Conservation (phyloP, 805 yeast species). For the Sungouiozyma intestinalis region DNA sequence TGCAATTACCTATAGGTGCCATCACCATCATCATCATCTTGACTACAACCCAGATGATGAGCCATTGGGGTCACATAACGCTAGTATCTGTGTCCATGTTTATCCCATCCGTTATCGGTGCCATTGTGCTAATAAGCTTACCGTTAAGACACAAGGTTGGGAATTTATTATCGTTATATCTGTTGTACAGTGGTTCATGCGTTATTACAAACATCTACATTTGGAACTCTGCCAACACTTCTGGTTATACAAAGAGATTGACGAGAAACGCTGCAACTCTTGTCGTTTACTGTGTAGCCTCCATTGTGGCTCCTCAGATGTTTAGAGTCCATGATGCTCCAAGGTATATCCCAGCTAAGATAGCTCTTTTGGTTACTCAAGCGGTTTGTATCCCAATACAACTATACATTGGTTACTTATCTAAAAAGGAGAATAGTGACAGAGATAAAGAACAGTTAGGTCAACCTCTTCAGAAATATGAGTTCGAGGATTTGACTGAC, state of each 20-base stretch:
- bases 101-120: slow-evolving; percentile 41
- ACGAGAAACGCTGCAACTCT: slow-evolving; percentile 44
- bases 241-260: slow-evolving; percentile 50
- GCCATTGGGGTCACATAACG: slow-evolving; percentile 30
- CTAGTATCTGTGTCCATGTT: slow-evolving; percentile 31
- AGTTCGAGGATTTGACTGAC: slow-evolving; percentile 51
- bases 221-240: slow-evolving; percentile 53
- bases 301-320: slow-evolving; percentile 55
- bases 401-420: slow-evolving; percentile 33
- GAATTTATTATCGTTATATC: slow-evolving; percentile 39
- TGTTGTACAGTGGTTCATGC: slow-evolving; percentile 46
- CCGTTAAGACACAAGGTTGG: slow-evolving; percentile 33
- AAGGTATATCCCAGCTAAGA: slow-evolving; percentile 46
- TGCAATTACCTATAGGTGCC: slow-evolving; percentile 50
- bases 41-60: slow-evolving; percentile 30
- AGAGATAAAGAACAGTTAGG: slow-evolving; percentile 36
- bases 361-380: slow-evolving; percentile 43
- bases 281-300: slow-evolving; percentile 49
- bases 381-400: slow-evolving; percentile 36
- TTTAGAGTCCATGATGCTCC: slow-evolving; percentile 45
- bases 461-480: slow-evolving; percentile 28
- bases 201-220: slow-evolving; percentile 48
- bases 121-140: slow-evolving; percentile 34
- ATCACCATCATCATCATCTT: slow-evolving; percentile 35
- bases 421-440: slow-evolving; percentile 39